Percentiles rank a stretch among this genome's conserved stretches.
These are phyloP conservation scores for Microstroma glucosiphilum DNA, from an alignment of 1,284 basidiomycete species.

Conservation along the genomic window DNA sequence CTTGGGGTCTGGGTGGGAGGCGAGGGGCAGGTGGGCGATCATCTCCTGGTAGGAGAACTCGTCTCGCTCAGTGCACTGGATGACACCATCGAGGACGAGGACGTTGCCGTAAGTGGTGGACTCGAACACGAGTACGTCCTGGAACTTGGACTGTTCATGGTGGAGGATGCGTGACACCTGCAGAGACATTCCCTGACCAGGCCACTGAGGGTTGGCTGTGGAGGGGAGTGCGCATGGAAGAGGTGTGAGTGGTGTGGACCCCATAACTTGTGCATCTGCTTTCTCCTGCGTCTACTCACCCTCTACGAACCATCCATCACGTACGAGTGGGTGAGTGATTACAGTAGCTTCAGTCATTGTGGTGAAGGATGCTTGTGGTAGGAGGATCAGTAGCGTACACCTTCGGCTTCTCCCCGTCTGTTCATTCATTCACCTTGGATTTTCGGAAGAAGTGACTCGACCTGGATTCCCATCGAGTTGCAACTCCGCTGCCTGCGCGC, in stretches of 20 bases:
- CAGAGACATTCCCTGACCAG: conserved; percentile 57
- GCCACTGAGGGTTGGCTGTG: conserved; percentile 82
- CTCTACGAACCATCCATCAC: conserved; percentile 97
- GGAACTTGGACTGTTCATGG: conserved; percentile 80
- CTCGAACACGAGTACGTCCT: conserved; percentile 61
- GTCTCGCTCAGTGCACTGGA: conserved; percentile 94
- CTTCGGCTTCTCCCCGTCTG: too few relatives aligned
- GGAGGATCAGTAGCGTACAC: too few relatives aligned
- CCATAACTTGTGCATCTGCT: not conserved
- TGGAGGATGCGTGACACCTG: conserved; percentile 88
- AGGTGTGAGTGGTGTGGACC: not conserved
- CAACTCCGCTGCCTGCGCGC: too few relatives aligned
- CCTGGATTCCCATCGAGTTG: too few relatives aligned
- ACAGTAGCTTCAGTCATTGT: conserved; percentile 15
- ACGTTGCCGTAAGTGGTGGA: conserved; percentile 67
- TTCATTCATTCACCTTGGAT: too few relatives aligned
- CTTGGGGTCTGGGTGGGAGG: conserved; percentile 92
- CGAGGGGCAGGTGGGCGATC: conserved; percentile 92
- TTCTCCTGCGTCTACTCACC: conserved; percentile 42
- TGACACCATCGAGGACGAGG: conserved; percentile 87
- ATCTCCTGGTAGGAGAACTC: conserved; percentile 99
- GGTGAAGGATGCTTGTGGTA: too few relatives aligned
- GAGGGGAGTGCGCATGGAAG: not conserved
- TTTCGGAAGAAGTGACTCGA: too few relatives aligned
- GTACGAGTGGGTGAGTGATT: conserved; percentile 49